Conservation (phyloP, 108 stramenopile genomes). For the Phaeodactylum tricornutum region DNA sequence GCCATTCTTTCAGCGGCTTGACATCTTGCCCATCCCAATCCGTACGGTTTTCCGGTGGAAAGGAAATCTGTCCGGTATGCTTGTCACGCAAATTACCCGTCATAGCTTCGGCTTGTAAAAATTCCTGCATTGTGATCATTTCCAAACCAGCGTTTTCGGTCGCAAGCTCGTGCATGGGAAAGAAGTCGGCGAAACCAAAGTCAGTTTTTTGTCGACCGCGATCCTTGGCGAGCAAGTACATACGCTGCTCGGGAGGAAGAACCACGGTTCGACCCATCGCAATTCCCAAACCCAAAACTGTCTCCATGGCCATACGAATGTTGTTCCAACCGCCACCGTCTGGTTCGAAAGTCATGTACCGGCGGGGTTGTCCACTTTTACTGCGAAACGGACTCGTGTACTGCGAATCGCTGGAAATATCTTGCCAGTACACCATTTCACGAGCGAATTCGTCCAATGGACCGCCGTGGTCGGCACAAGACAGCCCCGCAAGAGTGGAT, state of each 20-base stretch:
- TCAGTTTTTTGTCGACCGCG: conserved; percentile 20
- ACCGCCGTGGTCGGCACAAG: conserved; percentile 34
- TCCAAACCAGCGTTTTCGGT: conserved; percentile 40
- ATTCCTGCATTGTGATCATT: conserved; percentile 71
- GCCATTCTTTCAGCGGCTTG: conserved; percentile 17
- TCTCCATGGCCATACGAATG: conserved; percentile 90
- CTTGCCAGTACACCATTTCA: conserved; percentile 84
- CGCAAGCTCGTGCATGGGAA: conserved; percentile 51
- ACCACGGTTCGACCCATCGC: conserved; percentile 90
- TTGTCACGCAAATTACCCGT: conserved; percentile 35
- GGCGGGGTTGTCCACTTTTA: conserved; percentile 2
- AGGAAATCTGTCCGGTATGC: conserved; percentile 22
- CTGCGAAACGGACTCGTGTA: conserved; percentile 41
- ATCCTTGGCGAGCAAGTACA: conserved; percentile 66
- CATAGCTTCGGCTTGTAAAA: conserved; percentile 52
- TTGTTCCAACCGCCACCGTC: conserved; percentile 94
- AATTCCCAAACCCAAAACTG: conserved; percentile 68
- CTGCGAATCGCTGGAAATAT: conserved; percentile 49
- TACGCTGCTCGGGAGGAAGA: conserved; percentile 73
- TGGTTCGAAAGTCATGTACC: conserved; percentile 85
- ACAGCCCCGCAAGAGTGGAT: conserved; percentile 14
- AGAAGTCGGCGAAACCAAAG: conserved; percentile 69
- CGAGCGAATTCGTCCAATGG: conserved; percentile 25
- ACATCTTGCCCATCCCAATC: conserved; percentile 41
- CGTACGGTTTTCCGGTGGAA: conserved; percentile 53